Evolutionary conservation across 306 rosid species (phyloP), one percentile per base, ranked within the genome.

Genomic region (Sindora glabra): DNA sequence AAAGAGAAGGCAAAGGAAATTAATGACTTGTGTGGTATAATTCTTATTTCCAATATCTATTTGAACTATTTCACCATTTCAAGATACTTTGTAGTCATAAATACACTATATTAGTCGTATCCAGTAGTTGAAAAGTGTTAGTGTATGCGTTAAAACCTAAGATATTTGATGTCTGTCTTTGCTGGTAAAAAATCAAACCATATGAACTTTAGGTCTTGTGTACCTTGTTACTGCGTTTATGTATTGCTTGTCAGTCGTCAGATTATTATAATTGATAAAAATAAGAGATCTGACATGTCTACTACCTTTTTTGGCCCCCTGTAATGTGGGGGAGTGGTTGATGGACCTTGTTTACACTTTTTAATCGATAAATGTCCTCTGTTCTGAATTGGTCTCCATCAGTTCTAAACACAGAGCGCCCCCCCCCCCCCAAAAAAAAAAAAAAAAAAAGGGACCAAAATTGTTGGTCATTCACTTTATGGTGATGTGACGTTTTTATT

Each of bases 1-100:
- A 87, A 87, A 70, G 95, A 81, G 8, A 76, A 77, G 94, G 96
- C 87, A 13, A 88, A 88, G 82, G 82, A 79, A 67, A 85, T 88
- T 72, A 88, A 88, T 19, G 96, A 88, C 62, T 76, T 88, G 40
- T 73, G 87, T 40, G 96, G 96, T 88, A 70, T 22, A 52, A 61
- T 27, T 70, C 21, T 15, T n/a, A 32, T 48, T 64, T 27, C 48
- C 10, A 23, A 15, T 25, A 7, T 46, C 7, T 16, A 40, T 64
- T 19, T 19, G n/a, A n/a, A n/a, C n/a, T n/a, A n/a, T n/a, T n/a
- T n/a, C 16, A 8, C 71, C 48, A 38, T 33, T 11, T 26, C 56
- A 14, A 40, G 59, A 56, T 47, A 29, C 48, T 27, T 64, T 5
- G 24, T 30, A 39, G 48, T 11, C 55, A 39, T 47, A 46, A 48